phyloP scores from a whole-genome alignment of 352 stramenopile genomes.

The Globisporangium yorkense region DNA sequence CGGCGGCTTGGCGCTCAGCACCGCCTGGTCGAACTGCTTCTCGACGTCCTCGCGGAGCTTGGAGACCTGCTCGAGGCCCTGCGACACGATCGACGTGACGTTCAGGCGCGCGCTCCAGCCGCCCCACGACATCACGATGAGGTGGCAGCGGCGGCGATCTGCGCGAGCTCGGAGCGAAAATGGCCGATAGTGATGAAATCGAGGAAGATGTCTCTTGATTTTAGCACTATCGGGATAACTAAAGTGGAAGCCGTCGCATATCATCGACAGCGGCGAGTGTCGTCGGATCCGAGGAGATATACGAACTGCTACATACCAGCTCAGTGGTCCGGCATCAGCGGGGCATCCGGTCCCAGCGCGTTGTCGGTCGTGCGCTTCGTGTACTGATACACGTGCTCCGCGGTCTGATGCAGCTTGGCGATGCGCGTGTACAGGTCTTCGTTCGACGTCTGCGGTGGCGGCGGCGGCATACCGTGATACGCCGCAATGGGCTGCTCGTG shows the following conservation, averaged over 20 bases:
- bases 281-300: no score
- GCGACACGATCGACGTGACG: slow-evolving; percentile 77
- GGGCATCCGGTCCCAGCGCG: neutral
- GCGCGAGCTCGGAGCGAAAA: neutral
- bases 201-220: neutral
- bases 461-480: no score
- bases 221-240: neutral
- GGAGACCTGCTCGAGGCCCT: slow-evolving; percentile 77
- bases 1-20: slow-evolving; percentile 26
- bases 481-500: neutral
- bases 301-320: no score
- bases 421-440: slow-evolving; percentile 11
- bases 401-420: slow-evolving; percentile 9
- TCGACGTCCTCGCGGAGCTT: slow-evolving; percentile 83
- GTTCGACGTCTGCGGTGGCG: neutral
- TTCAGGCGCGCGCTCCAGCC: slow-evolving; percentile 69
- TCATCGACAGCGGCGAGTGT: no score
- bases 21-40: slow-evolving; percentile 84
- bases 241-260: no score
- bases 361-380: slow-evolving; percentile 8
- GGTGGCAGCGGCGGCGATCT: neutral
- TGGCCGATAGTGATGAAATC: neutral
- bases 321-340: no score
- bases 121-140: slow-evolving; percentile 39
- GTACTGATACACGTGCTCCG: slow-evolving; percentile 14